A percentile compares a stretch with the other conserved stretches of the same genome.
Conservation (phyloP, 2,329 filamentous ascomycete genomes). For the Xylariales sp. region DNA sequence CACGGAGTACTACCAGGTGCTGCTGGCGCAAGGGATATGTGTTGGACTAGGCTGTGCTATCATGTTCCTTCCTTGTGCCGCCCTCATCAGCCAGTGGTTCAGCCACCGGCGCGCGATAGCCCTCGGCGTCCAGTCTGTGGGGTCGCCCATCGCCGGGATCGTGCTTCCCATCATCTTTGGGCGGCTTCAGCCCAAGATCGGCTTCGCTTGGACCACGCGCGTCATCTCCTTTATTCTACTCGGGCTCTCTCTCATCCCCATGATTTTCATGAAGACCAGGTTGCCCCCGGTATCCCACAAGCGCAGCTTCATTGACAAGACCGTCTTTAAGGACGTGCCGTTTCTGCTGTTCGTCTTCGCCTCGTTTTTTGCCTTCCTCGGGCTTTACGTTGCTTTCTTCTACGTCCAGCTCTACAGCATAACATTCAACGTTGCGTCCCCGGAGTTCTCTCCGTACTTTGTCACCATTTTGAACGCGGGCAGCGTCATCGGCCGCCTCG, state of each 20-base stretch:
- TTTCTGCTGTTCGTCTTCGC: slow-evolving; percentile 21
- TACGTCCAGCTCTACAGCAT: slow-evolving; percentile 21
- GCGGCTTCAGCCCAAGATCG: slow-evolving; percentile 33
- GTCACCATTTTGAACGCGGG: slow-evolving; percentile 31
- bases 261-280: slow-evolving; percentile 22
- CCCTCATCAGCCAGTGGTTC: slow-evolving; percentile 26
- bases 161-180: slow-evolving; percentile 38
- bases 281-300: slow-evolving; percentile 14
- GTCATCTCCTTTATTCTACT: slow-evolving; percentile 35
- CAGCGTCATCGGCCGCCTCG: slow-evolving; percentile 28
- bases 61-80: slow-evolving; percentile 16
- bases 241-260: slow-evolving; percentile 17
- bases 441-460: slow-evolving; percentile 20
- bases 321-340: slow-evolving; percentile 21
- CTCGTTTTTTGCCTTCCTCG: slow-evolving; percentile 25
- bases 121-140: slow-evolving; percentile 15
- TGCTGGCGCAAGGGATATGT: slow-evolving; percentile 19
- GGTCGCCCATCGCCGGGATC: slow-evolving; percentile 27
- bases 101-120: slow-evolving; percentile 15
- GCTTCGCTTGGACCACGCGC: slow-evolving; percentile 46
- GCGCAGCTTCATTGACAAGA: slow-evolving; percentile 19
- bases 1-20: slow-evolving; percentile 28
- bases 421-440: slow-evolving; percentile 7
- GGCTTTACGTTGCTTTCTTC: slow-evolving; percentile 32
- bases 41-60: slow-evolving; percentile 16